Conservation (phyloP, 495 filamentous ascomycete genomes). For the Aspergillus carlsbadensis region DNA sequence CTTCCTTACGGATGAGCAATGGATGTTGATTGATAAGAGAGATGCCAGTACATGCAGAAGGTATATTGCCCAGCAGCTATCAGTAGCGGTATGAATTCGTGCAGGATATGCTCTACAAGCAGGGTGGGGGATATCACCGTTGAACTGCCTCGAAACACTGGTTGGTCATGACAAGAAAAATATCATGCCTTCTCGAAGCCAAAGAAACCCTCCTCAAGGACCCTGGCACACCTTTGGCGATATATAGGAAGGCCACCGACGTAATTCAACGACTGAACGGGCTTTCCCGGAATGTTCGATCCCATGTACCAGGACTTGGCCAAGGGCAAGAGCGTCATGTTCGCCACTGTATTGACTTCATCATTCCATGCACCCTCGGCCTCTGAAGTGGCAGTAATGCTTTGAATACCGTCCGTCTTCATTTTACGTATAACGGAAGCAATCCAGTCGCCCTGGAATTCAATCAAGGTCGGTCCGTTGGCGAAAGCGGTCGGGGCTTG, state of each 20-base stretch:
- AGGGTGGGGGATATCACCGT: too few relatives aligned
- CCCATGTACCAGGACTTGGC: not conserved
- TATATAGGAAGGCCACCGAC: not conserved
- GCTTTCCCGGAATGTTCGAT: not conserved
- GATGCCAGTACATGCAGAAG: too few relatives aligned
- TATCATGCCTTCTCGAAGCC: too few relatives aligned
- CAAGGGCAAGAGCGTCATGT: not conserved
- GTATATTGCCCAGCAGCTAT: too few relatives aligned
- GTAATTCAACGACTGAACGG: not conserved
- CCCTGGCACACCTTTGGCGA: not conserved
- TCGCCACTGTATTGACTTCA: not conserved
- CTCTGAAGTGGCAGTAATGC: not conserved
- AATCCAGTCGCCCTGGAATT: not conserved
- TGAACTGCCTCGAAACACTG: too few relatives aligned
- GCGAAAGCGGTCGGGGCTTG: slow-evolving; percentile 2
- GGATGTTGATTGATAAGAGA: too few relatives aligned
- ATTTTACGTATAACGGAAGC: not conserved
- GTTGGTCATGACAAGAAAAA: too few relatives aligned
- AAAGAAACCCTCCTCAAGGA: too few relatives aligned
- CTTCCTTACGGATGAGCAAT: too few relatives aligned
- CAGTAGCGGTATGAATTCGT: too few relatives aligned
- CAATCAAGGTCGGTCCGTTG: not conserved
- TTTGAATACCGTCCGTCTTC: not conserved
- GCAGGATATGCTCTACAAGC: too few relatives aligned
- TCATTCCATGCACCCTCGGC: not conserved